phyloP scores from a whole-genome alignment of 176 grass and related monocot genomes.

The Cocos nucifera region DNA sequence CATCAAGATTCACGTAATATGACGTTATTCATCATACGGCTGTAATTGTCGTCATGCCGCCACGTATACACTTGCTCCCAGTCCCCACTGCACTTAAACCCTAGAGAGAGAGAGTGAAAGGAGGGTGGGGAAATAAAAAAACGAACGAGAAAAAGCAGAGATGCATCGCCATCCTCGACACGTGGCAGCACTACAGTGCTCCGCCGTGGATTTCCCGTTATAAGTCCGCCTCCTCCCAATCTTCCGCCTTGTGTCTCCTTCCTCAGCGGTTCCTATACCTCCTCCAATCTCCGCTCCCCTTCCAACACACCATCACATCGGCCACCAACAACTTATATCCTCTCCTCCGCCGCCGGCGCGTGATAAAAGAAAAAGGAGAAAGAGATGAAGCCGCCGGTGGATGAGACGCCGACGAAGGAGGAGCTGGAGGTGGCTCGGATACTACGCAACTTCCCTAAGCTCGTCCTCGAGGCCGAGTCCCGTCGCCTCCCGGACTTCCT shows the following conservation, averaged over 20 bases:
- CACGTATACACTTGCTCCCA: too few relatives aligned
- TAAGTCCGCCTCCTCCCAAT: background rate
- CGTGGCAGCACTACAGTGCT: conserved; percentile 5
- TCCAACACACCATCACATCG: too few relatives aligned
- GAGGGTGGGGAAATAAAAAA: too few relatives aligned
- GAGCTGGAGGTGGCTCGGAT: conserved; percentile 19
- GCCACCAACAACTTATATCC: too few relatives aligned
- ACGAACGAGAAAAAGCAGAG: background rate
- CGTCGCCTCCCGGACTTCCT: background rate
- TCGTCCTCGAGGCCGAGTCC: background rate
- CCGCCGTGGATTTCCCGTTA: background rate
- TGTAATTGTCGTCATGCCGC: too few relatives aligned
- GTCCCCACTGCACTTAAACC: too few relatives aligned
- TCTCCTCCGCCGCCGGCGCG: background rate
- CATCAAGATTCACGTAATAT: too few relatives aligned
- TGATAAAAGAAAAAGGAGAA: too few relatives aligned
- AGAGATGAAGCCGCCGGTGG: background rate
- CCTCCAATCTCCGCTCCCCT: too few relatives aligned
- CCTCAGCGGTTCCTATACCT: too few relatives aligned
- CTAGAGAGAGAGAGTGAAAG: background rate
- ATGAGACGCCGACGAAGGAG: background rate
- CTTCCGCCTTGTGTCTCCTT: background rate
- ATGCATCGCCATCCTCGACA: conserved; percentile 19
- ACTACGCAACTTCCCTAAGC: conserved; percentile 11
- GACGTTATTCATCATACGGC: too few relatives aligned